phyloP scores from a whole-genome alignment of 2,329 filamentous ascomycete genomes.

The Blumeriella jaapii region DNA sequence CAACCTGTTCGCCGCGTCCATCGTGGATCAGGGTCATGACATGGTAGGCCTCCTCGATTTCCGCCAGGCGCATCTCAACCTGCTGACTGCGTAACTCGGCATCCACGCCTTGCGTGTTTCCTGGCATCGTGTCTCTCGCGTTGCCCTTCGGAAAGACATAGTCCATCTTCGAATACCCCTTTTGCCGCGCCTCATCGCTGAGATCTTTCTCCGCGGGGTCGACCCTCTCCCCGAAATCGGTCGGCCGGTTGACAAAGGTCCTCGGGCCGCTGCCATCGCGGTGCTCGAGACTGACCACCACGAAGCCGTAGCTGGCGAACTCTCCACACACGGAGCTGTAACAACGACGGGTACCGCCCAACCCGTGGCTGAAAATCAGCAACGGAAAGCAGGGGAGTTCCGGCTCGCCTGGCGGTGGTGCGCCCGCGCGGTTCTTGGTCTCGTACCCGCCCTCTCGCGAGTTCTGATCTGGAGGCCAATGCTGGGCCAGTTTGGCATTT shows the following conservation, averaged over 20 bases:
- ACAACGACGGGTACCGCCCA: conserved; percentile 51
- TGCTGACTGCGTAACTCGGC: conserved; percentile 47
- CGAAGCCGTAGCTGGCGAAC: conserved; percentile 53
- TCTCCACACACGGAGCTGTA: conserved; percentile 54
- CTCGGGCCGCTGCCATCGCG: conserved; percentile 52
- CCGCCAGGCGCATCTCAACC: conserved; percentile 49
- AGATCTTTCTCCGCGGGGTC: conserved; percentile 23
- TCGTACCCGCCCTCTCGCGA: conserved; percentile 27
- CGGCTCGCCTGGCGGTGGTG: conserved; percentile 28
- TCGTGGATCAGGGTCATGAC: conserved; percentile 43
- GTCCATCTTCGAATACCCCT: conserved; percentile 39
- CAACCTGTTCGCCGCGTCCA: conserved; percentile 40
- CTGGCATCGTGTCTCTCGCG: conserved; percentile 37
- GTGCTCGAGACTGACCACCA: conserved; percentile 54
- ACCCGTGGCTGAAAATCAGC: conserved; percentile 54
- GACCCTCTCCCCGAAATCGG: conserved; percentile 29
- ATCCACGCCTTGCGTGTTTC: conserved; percentile 49
- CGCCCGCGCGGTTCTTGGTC: conserved; percentile 32
- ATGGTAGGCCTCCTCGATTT: conserved; percentile 51
- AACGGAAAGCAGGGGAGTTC: conserved; percentile 43
- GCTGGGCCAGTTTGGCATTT: conserved; percentile 45
- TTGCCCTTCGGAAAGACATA: conserved; percentile 53
- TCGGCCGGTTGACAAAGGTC: conserved; percentile 46
- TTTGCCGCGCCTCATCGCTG: conserved; percentile 28
- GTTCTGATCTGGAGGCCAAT: conserved; percentile 38